Conservation (phyloP, 306 rosid genomes). For the Dicorynia guianensis region DNA sequence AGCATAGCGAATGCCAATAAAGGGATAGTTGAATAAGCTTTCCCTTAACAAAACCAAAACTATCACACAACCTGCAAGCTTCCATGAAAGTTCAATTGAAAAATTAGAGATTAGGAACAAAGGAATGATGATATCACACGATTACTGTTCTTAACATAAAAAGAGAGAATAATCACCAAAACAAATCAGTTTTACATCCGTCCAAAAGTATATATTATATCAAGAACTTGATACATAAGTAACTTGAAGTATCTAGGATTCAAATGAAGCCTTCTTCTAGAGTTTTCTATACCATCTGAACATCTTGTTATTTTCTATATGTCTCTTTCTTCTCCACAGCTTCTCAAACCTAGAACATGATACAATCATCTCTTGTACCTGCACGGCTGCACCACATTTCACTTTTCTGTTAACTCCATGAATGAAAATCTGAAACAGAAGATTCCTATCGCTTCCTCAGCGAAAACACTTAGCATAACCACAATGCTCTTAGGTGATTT, state of each 20-base stretch:
- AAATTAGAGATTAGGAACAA: background rate
- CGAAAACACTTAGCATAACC: background rate
- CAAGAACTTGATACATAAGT: constrained; percentile 1
- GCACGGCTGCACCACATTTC: background rate
- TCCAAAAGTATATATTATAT: constrained; percentile 12
- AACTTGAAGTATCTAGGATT: background rate
- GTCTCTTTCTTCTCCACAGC: constrained; percentile 16
- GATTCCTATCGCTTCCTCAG: constrained; percentile 1
- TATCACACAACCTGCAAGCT: constrained; percentile 60
- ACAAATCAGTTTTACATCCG: background rate
- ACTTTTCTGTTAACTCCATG: background rate
- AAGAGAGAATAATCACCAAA: too few species aligned
- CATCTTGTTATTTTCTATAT: background rate
- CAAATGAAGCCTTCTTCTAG: background rate
- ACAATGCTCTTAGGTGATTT: too few species aligned
- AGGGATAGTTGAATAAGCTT: constrained; percentile 50
- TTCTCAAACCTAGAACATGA: constrained; percentile 9
- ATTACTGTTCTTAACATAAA: too few species aligned
- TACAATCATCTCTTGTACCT: background rate
- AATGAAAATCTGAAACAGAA: constrained; percentile 20
- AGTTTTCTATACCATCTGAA: constrained; percentile 8
- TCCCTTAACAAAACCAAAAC: constrained; percentile 57
- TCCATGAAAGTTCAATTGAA: constrained; percentile 43
- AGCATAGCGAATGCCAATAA: constrained; percentile 86
- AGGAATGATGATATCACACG: background rate